Evolutionary conservation across 2,329 filamentous ascomycete species (phyloP).

Genomic region (Colletotrichum sp.): DNA sequence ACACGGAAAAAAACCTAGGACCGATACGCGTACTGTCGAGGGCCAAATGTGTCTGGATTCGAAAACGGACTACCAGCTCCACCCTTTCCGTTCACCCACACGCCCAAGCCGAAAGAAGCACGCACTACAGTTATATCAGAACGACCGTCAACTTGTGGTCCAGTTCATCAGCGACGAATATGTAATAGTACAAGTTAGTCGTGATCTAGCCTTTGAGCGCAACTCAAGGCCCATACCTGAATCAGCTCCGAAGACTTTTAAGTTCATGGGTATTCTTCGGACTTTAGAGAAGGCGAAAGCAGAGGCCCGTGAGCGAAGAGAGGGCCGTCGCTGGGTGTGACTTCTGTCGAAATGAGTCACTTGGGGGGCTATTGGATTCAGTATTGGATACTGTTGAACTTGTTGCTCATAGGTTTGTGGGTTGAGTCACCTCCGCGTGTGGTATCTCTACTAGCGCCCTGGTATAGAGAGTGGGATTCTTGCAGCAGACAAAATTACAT

Average conservation of each 20-base stretch:
- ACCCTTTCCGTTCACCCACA: not conserved
- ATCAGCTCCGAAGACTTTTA: not conserved
- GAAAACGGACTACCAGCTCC: not conserved
- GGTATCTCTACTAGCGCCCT: no score
- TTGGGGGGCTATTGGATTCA: not conserved
- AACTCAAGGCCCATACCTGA: not conserved
- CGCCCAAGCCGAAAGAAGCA: not conserved
- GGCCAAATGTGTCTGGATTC: not conserved
- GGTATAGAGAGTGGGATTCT: no score
- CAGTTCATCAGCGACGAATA: not conserved
- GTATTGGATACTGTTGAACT: not conserved
- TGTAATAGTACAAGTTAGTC: not conserved
- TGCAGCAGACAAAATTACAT: no score
- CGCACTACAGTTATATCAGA: not conserved
- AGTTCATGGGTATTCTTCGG: not conserved
- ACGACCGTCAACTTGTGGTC: not conserved
- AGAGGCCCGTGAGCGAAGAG: not conserved
- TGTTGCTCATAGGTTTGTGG: not conserved
- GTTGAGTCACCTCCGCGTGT: not conserved
- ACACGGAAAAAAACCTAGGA: not conserved
- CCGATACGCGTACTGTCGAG: not conserved
- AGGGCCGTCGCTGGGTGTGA: not conserved
- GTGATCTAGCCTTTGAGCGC: not conserved
- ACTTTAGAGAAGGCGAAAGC: not conserved
- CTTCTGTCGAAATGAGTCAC: not conserved